A percentile compares a stretch with the other conserved stretches of the same genome.
phyloP scores from a whole-genome alignment of 1,139 yeast species.

The Yamadazyma diddensiae region DNA sequence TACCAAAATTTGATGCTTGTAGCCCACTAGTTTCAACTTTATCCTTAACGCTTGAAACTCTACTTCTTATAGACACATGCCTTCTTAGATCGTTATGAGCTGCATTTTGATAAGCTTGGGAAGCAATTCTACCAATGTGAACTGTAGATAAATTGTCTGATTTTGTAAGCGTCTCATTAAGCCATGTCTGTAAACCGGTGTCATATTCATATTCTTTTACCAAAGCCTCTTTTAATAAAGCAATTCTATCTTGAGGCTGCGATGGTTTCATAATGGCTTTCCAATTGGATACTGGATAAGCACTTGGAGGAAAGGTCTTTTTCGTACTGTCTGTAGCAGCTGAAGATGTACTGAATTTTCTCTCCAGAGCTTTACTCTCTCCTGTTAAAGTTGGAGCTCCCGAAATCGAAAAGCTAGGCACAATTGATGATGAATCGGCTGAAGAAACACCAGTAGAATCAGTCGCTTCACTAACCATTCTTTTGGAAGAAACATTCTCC shows the following conservation, averaged over 20 bases:
- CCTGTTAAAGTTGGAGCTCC: slow-evolving; percentile 1
- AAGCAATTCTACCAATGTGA: slow-evolving; percentile 45
- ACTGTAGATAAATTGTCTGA: slow-evolving; percentile 33
- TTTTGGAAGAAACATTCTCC: slow-evolving; percentile 2
- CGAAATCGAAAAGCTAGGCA: slow-evolving; percentile 10
- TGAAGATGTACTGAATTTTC: slow-evolving; percentile 11
- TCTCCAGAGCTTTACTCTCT: slow-evolving; percentile 4
- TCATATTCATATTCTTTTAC: slow-evolving; percentile 38
- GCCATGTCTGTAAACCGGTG: slow-evolving; percentile 50
- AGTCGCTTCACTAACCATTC: slow-evolving; percentile 3
- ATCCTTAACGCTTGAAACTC: slow-evolving; percentile 43
- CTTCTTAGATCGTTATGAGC: slow-evolving; percentile 43
- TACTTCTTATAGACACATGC: slow-evolving; percentile 41
- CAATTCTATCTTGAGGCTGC: slow-evolving; percentile 42
- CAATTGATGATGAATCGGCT: slow-evolving; percentile 8
- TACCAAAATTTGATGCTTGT: slow-evolving; percentile 43
- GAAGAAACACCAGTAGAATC: background rate
- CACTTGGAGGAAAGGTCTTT: slow-evolving; percentile 15
- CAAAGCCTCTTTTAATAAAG: slow-evolving; percentile 40
- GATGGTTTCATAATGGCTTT: slow-evolving; percentile 41
- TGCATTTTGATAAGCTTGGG: slow-evolving; percentile 48
- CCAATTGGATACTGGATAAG: slow-evolving; percentile 44
- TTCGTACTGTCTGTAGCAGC: slow-evolving; percentile 8
- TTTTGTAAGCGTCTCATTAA: slow-evolving; percentile 36
- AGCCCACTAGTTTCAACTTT: slow-evolving; percentile 42